Percentiles rank a stretch among this genome's conserved stretches.
Evolutionary conservation across 176 grass and related monocot species (phyloP).

Genomic region (Eleusine coracana): DNA sequence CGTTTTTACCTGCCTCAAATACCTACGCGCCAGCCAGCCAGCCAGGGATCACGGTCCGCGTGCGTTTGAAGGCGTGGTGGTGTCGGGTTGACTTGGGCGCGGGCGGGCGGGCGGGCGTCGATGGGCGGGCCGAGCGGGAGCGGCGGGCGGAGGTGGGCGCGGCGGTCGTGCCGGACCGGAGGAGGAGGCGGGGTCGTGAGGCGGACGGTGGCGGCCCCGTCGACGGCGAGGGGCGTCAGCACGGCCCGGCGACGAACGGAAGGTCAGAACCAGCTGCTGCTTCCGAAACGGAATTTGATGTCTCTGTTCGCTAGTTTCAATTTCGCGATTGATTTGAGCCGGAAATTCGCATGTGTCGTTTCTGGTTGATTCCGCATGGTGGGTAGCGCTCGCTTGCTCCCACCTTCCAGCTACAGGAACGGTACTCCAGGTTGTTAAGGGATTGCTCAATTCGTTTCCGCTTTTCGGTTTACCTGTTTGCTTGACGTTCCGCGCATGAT

Average conservation of each 20-base stretch:
- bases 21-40: not conserved
- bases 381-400: conserved; percentile 4
- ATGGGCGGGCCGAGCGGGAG: conserved; percentile 37
- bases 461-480: not conserved
- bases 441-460: conserved; percentile 18
- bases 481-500: not conserved
- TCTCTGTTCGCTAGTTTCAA: not conserved
- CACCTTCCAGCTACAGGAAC: not conserved
- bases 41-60: not conserved
- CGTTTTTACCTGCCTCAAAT: conserved; percentile 17
- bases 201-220: conserved; percentile 15
- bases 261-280: conserved; percentile 15
- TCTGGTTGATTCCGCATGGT: conserved; percentile 13
- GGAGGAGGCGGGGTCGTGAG: conserved; percentile 5
- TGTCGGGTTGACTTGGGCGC: not conserved
- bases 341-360: not conserved
- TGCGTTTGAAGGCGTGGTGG: not conserved
- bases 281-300: not conserved
- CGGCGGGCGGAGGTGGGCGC: conserved; percentile 42
- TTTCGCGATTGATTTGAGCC: not conserved
- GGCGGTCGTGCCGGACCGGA: conserved; percentile 31
- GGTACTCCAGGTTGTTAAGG: conserved; percentile 7
- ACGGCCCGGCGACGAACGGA: not conserved
- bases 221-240: not conserved
- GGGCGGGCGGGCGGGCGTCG: not conserved